Percentiles rank a stretch among this genome's conserved stretches.
phyloP scores from a whole-genome alignment of 306 rosid genomes.

The Castanea crenata region DNA sequence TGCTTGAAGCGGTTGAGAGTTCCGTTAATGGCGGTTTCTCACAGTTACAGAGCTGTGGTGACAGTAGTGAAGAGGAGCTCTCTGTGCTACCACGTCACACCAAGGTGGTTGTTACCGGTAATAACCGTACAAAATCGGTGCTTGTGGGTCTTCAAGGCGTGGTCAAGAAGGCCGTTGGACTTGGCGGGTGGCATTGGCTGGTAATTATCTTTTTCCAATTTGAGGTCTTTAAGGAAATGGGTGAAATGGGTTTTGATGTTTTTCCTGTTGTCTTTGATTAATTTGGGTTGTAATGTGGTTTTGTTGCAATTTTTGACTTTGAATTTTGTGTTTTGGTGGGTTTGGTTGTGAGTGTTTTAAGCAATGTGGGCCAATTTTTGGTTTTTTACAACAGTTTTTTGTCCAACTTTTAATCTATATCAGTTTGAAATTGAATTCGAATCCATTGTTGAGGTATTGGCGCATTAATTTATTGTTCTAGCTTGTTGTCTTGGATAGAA shows the following conservation, averaged over 20 bases:
- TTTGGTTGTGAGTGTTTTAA: background rate
- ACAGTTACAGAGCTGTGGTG: conserved; percentile 89
- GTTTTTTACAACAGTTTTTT: background rate
- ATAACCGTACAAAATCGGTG: conserved; percentile 96
- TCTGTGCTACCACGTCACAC: conserved; percentile 97
- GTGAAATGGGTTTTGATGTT: background rate
- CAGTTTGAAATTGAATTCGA: background rate
- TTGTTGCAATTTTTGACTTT: conserved; percentile 20
- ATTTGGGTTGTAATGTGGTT: conserved; percentile 16
- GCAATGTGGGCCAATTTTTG: conserved; percentile 40
- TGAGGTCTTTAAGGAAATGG: background rate
- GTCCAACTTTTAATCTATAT: conserved; percentile 1
- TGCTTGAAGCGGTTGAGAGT: conserved; percentile 88
- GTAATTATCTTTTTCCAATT: conserved; percentile 40
- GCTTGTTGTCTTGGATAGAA: background rate
- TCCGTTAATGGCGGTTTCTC: conserved; percentile 84
- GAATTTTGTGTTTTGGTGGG: background rate
- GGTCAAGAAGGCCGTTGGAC: conserved; percentile 95
- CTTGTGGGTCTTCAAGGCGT: conserved; percentile 98
- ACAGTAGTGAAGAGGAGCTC: conserved; percentile 95
- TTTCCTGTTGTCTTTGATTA: background rate
- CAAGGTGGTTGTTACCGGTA: conserved; percentile 96
- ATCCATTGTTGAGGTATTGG: background rate
- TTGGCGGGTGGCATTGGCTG: conserved; percentile 99
- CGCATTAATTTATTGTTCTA: background rate